phyloP scores from a whole-genome alignment of 2,329 filamentous ascomycete genomes.

The Alternaria rosae region DNA sequence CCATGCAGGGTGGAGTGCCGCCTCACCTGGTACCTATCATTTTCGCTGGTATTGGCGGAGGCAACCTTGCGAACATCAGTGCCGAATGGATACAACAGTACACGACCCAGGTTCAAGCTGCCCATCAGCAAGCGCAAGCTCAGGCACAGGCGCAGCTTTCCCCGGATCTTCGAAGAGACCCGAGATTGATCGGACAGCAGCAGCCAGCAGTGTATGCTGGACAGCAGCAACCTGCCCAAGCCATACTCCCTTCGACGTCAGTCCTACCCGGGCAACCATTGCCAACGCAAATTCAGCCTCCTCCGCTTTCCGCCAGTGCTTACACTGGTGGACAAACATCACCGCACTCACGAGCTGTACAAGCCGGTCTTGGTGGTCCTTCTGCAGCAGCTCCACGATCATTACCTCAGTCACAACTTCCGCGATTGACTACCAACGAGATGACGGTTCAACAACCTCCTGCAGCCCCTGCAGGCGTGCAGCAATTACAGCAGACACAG shows the following conservation, averaged over 20 bases:
- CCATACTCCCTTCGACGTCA: slow-evolving; percentile 42
- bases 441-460: slow-evolving; percentile 59
- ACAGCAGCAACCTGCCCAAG: slow-evolving; percentile 41
- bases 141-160: slow-evolving; percentile 51
- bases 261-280: slow-evolving; percentile 50
- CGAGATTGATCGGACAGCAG: slow-evolving; percentile 52
- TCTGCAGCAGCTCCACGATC: slow-evolving; percentile 55
- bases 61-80: slow-evolving; percentile 57
- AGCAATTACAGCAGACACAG: slow-evolving; percentile 58
- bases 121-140: slow-evolving; percentile 54
- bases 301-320: slow-evolving; percentile 49
- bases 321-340: slow-evolving; percentile 44
- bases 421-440: slow-evolving; percentile 61
- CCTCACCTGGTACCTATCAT: slow-evolving; percentile 62
- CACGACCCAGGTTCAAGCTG: slow-evolving; percentile 54
- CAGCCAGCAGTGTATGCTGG: slow-evolving; percentile 42
- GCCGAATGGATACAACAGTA: slow-evolving; percentile 62
- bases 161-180: slow-evolving; percentile 54
- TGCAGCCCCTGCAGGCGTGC: slow-evolving; percentile 48
- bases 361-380: slow-evolving; percentile 39
- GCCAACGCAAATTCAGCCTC: slow-evolving; percentile 48
- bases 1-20: slow-evolving; percentile 60
- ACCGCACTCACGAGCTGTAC: slow-evolving; percentile 43
- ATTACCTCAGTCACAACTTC: slow-evolving; percentile 56
- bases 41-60: slow-evolving; percentile 61